Percentiles rank a stretch among this genome's conserved stretches.
These are phyloP conservation scores for Eimeria tenella DNA, from an alignment of 169 alveolate genomes.

Conservation along the genomic window DNA sequence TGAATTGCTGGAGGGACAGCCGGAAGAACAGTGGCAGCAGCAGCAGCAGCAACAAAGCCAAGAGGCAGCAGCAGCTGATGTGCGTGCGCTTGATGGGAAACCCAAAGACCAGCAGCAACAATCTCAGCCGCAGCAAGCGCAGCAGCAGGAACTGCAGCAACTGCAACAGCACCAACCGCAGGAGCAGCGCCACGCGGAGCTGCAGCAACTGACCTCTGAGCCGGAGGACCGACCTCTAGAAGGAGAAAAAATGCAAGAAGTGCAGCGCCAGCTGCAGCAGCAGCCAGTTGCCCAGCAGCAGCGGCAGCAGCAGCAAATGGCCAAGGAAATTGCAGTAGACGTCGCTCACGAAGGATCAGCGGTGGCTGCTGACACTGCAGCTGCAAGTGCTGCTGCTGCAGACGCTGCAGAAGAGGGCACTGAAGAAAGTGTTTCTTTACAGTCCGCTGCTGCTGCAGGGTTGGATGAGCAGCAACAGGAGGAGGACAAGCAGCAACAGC, in stretches of 20 bases:
- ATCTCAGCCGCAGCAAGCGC: background rate
- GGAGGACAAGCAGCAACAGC: too few relatives aligned
- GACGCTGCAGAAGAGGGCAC: background rate
- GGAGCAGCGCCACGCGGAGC: background rate
- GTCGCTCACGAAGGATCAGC: background rate
- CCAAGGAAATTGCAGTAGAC: background rate
- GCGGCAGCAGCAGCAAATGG: background rate
- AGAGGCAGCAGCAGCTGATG: background rate
- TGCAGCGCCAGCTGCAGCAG: background rate
- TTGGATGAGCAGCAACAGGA: too few relatives aligned
- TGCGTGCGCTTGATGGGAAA: background rate
- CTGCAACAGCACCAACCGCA: background rate
- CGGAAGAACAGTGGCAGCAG: background rate
- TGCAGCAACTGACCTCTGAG: background rate
- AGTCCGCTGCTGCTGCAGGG: too few relatives aligned
- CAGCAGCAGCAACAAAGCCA: conserved; percentile 28
- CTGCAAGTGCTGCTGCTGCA: background rate
- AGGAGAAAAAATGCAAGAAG: background rate
- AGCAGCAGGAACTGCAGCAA: background rate
- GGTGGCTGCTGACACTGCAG: background rate
- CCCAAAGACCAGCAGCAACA: background rate
- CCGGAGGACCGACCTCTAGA: background rate
- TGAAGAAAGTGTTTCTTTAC: too few relatives aligned
- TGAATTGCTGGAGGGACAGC: background rate
- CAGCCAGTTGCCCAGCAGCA: background rate